A percentile compares a stretch with the other conserved stretches of the same genome.
Evolutionary conservation across 192 early-diverging fungal genomes (phyloP).

Genomic region (Dimargaris xerosporica): DNA sequence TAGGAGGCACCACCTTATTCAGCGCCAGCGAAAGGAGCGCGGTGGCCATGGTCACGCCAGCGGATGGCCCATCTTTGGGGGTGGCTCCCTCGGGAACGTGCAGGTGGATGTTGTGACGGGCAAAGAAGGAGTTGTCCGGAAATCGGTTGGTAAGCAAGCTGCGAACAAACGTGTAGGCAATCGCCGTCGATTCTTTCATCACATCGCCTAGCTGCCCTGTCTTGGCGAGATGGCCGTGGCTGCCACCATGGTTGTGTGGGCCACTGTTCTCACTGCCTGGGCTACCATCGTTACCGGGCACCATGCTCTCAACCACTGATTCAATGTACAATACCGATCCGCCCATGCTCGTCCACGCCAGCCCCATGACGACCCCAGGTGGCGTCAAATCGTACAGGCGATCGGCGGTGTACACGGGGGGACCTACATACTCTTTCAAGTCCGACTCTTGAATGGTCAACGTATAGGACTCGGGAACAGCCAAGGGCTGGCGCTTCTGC

Average conservation of each 20-base stretch:
- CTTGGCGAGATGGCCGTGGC: slow-evolving; percentile 49
- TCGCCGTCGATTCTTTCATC: slow-evolving; percentile 93
- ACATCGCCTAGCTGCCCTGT: slow-evolving; percentile 98
- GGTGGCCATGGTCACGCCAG: slow-evolving; percentile 91
- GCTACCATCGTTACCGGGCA: slow-evolving; percentile 33
- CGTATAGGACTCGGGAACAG: slow-evolving; percentile 33
- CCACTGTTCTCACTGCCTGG: slow-evolving; percentile 10
- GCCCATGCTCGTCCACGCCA: slow-evolving; percentile 96
- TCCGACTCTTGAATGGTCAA: slow-evolving; percentile 50
- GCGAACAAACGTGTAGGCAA: slow-evolving; percentile 95
- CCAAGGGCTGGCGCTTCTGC: slow-evolving; percentile 24
- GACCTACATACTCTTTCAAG: slow-evolving; percentile 88
- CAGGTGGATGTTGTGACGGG: slow-evolving; percentile 76
- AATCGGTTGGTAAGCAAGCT: slow-evolving; percentile 54
- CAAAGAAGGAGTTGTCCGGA: slow-evolving; percentile 84
- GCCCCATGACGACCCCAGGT: slow-evolving; percentile 92
- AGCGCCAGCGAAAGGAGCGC: slow-evolving; percentile 84
- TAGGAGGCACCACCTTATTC: slow-evolving; percentile 51
- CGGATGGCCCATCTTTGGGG: slow-evolving; percentile 95
- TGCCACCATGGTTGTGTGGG: neutral
- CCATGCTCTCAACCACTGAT: slow-evolving; percentile 69
- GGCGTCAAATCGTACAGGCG: slow-evolving; percentile 83
- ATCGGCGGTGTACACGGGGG: slow-evolving; percentile 74
- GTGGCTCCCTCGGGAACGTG: slow-evolving; percentile 96
- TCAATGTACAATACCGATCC: slow-evolving; percentile 92